These are phyloP conservation scores for Cyclocybe cylindracea DNA, from an alignment of 768 basidiomycete genomes.

Conservation along the genomic window DNA sequence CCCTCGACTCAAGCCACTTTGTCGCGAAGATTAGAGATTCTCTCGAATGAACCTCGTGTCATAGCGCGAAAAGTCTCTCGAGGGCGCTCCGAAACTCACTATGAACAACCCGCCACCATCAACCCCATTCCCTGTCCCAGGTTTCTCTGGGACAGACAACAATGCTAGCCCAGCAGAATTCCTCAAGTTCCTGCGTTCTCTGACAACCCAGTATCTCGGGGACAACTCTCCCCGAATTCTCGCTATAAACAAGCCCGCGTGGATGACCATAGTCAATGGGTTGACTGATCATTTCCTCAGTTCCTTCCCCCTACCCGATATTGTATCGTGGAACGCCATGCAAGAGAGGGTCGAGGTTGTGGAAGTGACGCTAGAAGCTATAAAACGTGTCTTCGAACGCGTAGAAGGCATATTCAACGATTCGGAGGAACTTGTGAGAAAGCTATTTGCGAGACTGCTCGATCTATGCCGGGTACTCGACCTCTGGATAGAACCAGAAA, in stretches of 20 bases:
- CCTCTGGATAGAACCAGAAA: slow-evolving; percentile 55
- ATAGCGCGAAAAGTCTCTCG: too few species aligned
- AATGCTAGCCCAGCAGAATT: slow-evolving; percentile 39
- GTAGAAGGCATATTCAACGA: slow-evolving; percentile 53
- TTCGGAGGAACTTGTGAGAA: slow-evolving; percentile 45
- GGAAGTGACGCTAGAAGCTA: slow-evolving; percentile 53
- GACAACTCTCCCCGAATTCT: slow-evolving; percentile 31
- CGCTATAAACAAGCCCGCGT: slow-evolving; percentile 39
- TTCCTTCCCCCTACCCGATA: slow-evolving; percentile 54
- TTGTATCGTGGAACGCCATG: slow-evolving; percentile 51
- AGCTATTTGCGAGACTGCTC: slow-evolving; percentile 51
- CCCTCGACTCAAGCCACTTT: too few species aligned
- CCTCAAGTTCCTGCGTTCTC: slow-evolving; percentile 40
- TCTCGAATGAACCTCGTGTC: too few species aligned
- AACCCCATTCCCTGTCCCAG: slow-evolving; percentile 30
- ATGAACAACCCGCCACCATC: slow-evolving; percentile 24
- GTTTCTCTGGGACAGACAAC: slow-evolving; percentile 26
- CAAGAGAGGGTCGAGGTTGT: slow-evolving; percentile 60
- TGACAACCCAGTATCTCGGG: slow-evolving; percentile 36
- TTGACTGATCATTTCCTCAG: slow-evolving; percentile 55
- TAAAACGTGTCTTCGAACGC: slow-evolving; percentile 49
- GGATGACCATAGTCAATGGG: slow-evolving; percentile 51
- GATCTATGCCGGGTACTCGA: slow-evolving; percentile 58
- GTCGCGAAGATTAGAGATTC: too few species aligned
- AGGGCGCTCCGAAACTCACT: neutral